Percentiles rank a stretch among this genome's conserved stretches.
These are phyloP conservation scores for Chloranthus sessilifolius DNA, from an alignment of 164 flowering plant species.

Conservation along the genomic window DNA sequence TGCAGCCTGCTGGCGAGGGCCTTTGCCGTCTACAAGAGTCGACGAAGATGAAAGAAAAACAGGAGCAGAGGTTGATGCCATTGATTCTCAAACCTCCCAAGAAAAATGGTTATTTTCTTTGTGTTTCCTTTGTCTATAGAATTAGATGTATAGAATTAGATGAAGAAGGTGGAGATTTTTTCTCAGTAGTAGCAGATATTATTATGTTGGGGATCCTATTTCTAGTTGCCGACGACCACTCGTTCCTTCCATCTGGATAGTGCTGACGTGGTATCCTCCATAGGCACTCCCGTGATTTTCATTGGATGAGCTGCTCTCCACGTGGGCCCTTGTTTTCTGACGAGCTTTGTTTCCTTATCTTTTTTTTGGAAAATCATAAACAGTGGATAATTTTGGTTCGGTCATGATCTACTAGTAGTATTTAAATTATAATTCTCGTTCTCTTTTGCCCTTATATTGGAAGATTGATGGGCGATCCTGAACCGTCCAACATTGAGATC, in stretches of 20 bases:
- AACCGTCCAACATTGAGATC: too few relatives aligned
- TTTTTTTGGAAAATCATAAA: too few relatives aligned
- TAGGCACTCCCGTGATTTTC: constrained; percentile 6
- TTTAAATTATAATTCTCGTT: too few relatives aligned
- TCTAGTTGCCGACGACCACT: constrained; percentile 17
- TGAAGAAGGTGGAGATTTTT: neutral
- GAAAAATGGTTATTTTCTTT: neutral
- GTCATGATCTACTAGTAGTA: too few relatives aligned
- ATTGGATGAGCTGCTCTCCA: constrained; percentile 11
- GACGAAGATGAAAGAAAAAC: constrained; percentile 50
- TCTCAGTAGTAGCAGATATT: neutral
- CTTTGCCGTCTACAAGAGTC: constrained; percentile 46
- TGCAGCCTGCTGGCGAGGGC: constrained; percentile 38
- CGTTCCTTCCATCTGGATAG: constrained; percentile 20
- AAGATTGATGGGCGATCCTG: too few relatives aligned
- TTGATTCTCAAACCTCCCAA: too few relatives aligned
- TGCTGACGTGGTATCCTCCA: constrained; percentile 15
- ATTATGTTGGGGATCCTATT: neutral
- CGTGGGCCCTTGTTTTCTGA: too few relatives aligned
- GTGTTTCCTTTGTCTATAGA: neutral
- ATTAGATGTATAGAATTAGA: neutral
- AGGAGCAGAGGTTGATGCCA: constrained; percentile 38
- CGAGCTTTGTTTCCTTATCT: too few relatives aligned
- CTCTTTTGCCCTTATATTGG: too few relatives aligned
- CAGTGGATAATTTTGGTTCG: too few relatives aligned